Conservation (phyloP, 73 alveolate genomes). For the Blepharisma japonicum region DNA sequence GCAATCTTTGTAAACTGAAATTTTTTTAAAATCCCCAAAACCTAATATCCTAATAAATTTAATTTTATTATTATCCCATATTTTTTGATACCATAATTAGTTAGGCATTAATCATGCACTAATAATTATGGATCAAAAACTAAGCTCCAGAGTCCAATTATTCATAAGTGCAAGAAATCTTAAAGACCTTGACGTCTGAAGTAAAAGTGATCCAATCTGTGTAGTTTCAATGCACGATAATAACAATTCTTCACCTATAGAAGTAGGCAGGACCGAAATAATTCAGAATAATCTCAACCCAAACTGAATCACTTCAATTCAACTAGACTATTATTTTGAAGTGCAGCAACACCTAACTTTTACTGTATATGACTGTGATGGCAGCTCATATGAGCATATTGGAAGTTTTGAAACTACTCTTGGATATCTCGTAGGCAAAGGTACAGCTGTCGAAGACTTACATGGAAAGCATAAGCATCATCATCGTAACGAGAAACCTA, state of each 20-base stretch:
- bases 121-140: too few relatives aligned
- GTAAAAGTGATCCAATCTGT: slow-evolving; percentile 65
- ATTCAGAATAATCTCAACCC: slow-evolving; percentile 67
- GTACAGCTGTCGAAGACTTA: slow-evolving; percentile 13
- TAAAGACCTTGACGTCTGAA: slow-evolving; percentile 51
- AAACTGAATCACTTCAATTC: slow-evolving; percentile 58
- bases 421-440: slow-evolving; percentile 66
- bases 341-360: slow-evolving; percentile 56
- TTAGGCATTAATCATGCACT: too few relatives aligned
- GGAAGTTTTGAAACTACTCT: slow-evolving; percentile 61
- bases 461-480: slow-evolving; percentile 35
- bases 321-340: slow-evolving; percentile 61
- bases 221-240: neutral
- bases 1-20: too few relatives aligned
- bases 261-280: slow-evolving; percentile 61
- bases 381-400: slow-evolving; percentile 48
- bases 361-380: slow-evolving; percentile 66
- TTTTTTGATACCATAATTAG: too few relatives aligned
- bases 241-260: neutral
- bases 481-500: slow-evolving; percentile 39
- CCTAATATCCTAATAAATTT: too few relatives aligned
- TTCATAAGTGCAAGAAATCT: slow-evolving; percentile 58
- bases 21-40: too few relatives aligned
- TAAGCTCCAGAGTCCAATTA: slow-evolving; percentile 38
- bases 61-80: too few relatives aligned